Evolutionary conservation across 1,139 yeast genomes (phyloP).

Genomic region (Nakaseomyces glabratus): DNA sequence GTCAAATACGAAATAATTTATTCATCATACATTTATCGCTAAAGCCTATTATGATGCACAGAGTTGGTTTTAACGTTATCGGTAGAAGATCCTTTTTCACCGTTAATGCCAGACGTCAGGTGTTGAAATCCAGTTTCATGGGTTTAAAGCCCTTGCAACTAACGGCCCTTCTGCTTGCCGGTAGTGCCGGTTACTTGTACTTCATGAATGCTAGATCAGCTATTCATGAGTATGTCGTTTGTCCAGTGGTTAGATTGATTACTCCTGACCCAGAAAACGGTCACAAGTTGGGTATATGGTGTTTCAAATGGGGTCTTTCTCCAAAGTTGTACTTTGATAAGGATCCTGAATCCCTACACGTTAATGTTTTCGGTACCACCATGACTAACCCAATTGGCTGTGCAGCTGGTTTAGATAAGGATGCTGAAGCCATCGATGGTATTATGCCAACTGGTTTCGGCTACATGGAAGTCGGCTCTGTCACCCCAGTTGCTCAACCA

Average conservation of each 20-base stretch:
- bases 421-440: conserved; percentile 88
- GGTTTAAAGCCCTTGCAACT: conserved; percentile 21
- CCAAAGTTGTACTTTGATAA: conserved; percentile 53
- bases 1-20: no score
- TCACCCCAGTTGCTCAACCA: conserved; percentile 87
- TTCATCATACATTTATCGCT: no score
- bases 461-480: conserved; percentile 86
- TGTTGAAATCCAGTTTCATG: conserved; percentile 19
- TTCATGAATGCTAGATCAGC: conserved; percentile 72
- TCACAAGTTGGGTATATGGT: conserved; percentile 63
- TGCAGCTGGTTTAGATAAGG: conserved; percentile 94
- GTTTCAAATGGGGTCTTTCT: conserved; percentile 59
- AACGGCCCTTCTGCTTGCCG: conserved; percentile 31
- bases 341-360: conserved; percentile 47
- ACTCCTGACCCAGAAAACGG: conserved; percentile 75
- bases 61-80: conserved; percentile 10
- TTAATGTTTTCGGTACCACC: conserved; percentile 52
- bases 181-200: conserved; percentile 38
- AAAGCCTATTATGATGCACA: conserved; percentile 14
- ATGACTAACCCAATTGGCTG: conserved; percentile 76
- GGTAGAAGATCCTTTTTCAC: conserved; percentile 13
- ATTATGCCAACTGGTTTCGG: conserved; percentile 73
- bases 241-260: conserved; percentile 64
- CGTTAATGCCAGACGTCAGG: conserved; percentile 10
- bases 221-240: conserved; percentile 65